Conservation (phyloP, 1,139 yeast species). For the Yamadazyma membranifaciens region DNA sequence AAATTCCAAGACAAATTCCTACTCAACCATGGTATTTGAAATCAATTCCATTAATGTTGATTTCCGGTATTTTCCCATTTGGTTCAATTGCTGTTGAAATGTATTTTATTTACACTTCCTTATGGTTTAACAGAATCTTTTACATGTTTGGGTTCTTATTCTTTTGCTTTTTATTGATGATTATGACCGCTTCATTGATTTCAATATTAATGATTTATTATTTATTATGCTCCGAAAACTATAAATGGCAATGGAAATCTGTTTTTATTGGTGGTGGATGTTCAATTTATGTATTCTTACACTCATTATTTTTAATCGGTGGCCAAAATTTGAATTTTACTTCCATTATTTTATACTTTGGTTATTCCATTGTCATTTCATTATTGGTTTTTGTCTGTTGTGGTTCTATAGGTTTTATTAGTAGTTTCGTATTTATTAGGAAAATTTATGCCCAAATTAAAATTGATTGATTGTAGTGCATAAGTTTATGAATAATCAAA, state of each 20-base stretch:
- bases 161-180: conserved; percentile 80
- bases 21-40: conserved; percentile 82
- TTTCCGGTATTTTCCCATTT: conserved; percentile 92
- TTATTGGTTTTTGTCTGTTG: conserved; percentile 74
- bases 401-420: conserved; percentile 83
- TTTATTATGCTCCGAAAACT: conserved; percentile 85
- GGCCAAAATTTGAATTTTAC: conserved; percentile 67
- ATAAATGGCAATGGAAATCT: conserved; percentile 97
- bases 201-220: conserved; percentile 81
- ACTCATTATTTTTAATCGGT: conserved; percentile 72
- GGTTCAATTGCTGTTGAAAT: conserved; percentile 94
- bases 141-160: conserved; percentile 98
- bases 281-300: conserved; percentile 78
- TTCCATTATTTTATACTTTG: conserved; percentile 76
- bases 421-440: conserved; percentile 72
- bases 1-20: conserved; percentile 95
- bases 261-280: conserved; percentile 89
- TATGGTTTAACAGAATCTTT: conserved; percentile 92
- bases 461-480: conserved; percentile 50
- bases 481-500: neutral
- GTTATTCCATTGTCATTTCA: conserved; percentile 79
- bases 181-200: conserved; percentile 77
- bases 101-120: conserved; percentile 81
- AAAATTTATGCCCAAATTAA: conserved; percentile 82
- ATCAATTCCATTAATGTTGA: conserved; percentile 62